phyloP scores from a whole-genome alignment of 257 asterid species.

The Verbascum thapsus region DNA sequence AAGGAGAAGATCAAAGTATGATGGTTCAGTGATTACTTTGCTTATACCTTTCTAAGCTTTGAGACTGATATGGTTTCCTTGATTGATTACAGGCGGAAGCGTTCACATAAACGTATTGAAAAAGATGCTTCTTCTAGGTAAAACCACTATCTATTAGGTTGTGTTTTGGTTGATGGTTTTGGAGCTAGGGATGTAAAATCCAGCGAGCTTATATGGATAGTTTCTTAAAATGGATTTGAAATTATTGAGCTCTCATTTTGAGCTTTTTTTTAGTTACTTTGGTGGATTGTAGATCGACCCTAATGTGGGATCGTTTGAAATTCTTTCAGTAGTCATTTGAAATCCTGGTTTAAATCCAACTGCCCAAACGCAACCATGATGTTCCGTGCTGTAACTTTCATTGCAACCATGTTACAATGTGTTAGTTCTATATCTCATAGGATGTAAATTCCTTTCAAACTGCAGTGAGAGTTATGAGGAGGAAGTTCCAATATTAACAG shows the following conservation, averaged over 20 bases:
- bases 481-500: constrained; percentile 38
- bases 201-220: no score
- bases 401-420: constrained; percentile 1
- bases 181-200: no score
- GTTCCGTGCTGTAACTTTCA: no score
- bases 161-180: no score
- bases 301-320: no score
- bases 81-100: constrained; percentile 37
- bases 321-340: no score
- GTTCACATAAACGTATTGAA: constrained; percentile 22
- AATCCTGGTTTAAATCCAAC: no score
- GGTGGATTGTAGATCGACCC: no score
- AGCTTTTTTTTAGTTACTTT: no score
- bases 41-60: constrained; percentile 14
- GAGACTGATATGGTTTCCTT: constrained; percentile 31
- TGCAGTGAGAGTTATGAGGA: constrained; percentile 41
- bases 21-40: constrained; percentile 1
- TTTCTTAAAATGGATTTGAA: no score
- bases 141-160: constrained; percentile 1
- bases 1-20: constrained; percentile 58
- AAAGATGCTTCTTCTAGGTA: constrained; percentile 40
- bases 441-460: constrained; percentile 13
- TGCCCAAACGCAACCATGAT: not conserved
- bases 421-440: not conserved
- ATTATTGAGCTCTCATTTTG: no score